phyloP scores from a whole-genome alignment of 441 rosid genomes.

The Eutrema salsugineum region DNA sequence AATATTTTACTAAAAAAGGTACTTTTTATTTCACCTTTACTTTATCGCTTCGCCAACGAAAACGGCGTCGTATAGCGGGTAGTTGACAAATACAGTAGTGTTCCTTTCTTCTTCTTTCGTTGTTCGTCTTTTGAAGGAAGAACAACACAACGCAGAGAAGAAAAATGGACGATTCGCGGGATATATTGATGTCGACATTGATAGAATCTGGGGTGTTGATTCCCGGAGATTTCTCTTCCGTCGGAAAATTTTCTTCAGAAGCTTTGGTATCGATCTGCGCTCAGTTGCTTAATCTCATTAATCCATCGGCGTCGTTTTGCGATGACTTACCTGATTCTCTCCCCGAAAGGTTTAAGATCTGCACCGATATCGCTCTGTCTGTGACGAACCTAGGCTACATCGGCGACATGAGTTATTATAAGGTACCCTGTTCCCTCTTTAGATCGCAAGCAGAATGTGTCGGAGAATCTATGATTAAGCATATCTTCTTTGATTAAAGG shows the following conservation, averaged over 20 bases:
- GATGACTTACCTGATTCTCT: slow-evolving; percentile 38
- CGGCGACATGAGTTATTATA: slow-evolving; percentile 54
- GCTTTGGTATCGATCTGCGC: slow-evolving; percentile 53
- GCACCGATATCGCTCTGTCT: slow-evolving; percentile 50
- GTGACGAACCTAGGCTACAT: slow-evolving; percentile 56
- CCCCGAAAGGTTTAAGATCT: slow-evolving; percentile 55
- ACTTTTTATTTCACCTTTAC: too few relatives aligned
- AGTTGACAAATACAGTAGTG: not conserved
- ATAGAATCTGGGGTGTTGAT: slow-evolving; percentile 40
- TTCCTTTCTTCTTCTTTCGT: not conserved
- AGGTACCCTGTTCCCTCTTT: slow-evolving; percentile 36
- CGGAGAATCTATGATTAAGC: not conserved
- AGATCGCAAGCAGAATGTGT: not conserved
- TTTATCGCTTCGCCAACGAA: slow-evolving; percentile 9
- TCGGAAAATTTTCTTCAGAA: slow-evolving; percentile 36
- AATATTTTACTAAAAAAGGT: too few relatives aligned
- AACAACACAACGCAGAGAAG: not conserved
- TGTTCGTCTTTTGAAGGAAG: not conserved
- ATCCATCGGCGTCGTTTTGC: slow-evolving; percentile 32
- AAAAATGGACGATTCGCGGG: slow-evolving; percentile 33
- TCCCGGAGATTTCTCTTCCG: slow-evolving; percentile 37
- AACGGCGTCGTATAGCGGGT: not conserved
- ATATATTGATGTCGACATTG: slow-evolving; percentile 38
- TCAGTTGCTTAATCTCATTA: slow-evolving; percentile 56
- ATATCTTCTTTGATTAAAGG: not conserved